Conservation (phyloP, 2,329 filamentous ascomycete species). For the Talaromyces islandicus region DNA sequence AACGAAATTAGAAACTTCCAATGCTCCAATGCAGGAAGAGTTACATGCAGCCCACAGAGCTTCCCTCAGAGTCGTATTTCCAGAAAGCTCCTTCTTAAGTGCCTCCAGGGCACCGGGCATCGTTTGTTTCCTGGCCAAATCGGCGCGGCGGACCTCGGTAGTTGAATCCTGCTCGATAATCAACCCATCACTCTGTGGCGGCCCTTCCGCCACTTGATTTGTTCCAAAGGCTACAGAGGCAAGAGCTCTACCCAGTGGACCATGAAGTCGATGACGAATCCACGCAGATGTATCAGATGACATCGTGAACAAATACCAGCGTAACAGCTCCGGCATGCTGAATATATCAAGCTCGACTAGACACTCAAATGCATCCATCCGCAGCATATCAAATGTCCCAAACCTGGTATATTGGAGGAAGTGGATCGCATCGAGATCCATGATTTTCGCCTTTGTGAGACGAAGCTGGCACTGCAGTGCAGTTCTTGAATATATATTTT, state of each 20-base stretch:
- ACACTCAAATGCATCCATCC: slow-evolving; percentile 54
- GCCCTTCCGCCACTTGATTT: slow-evolving; percentile 25
- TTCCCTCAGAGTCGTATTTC: slow-evolving; percentile 45
- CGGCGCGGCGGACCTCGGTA: slow-evolving; percentile 47
- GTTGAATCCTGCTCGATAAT: slow-evolving; percentile 53
- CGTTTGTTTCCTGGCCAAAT: slow-evolving; percentile 50
- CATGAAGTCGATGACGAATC: slow-evolving; percentile 49
- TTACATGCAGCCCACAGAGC: slow-evolving; percentile 53
- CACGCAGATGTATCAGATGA: slow-evolving; percentile 53
- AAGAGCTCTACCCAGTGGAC: slow-evolving; percentile 49
- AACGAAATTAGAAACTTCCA: slow-evolving; percentile 51
- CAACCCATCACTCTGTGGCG: slow-evolving; percentile 37
- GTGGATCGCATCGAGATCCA: slow-evolving; percentile 49
- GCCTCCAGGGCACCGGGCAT: slow-evolving; percentile 54
- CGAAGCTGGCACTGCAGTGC: slow-evolving; percentile 55
- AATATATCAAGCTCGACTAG: slow-evolving; percentile 52
- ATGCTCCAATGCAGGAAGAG: slow-evolving; percentile 44
- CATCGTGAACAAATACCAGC: slow-evolving; percentile 53
- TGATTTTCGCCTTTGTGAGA: slow-evolving; percentile 49
- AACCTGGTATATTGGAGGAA: slow-evolving; percentile 57
- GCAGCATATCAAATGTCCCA: slow-evolving; percentile 56
- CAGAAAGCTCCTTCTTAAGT: slow-evolving; percentile 48
- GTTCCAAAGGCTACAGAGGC: slow-evolving; percentile 56
- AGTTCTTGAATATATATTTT: slow-evolving; percentile 58
- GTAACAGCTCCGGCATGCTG: slow-evolving; percentile 45